These are phyloP conservation scores for Albophoma yamanashiensis DNA, from an alignment of 2,329 filamentous ascomycete genomes.

Conservation along the genomic window DNA sequence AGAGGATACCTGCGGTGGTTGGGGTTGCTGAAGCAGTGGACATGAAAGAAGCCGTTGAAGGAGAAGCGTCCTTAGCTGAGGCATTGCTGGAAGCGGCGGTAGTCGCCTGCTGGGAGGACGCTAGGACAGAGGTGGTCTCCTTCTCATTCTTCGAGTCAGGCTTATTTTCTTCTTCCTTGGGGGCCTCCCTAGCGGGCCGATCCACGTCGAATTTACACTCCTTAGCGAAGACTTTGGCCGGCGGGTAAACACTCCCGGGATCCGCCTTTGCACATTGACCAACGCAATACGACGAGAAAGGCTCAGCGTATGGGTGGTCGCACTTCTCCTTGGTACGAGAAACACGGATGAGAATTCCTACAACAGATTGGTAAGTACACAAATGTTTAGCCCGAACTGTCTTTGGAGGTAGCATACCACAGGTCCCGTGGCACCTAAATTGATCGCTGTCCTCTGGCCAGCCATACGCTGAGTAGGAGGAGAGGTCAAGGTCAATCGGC, in stretches of 20 bases:
- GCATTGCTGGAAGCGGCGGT: not conserved
- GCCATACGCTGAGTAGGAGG: not conserved
- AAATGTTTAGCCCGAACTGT: not conserved
- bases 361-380: not conserved
- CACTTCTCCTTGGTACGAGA: not conserved
- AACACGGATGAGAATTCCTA: not conserved
- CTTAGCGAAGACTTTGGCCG: not conserved
- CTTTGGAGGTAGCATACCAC: not conserved
- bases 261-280: not conserved
- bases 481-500: not conserved
- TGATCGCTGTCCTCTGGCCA: not conserved
- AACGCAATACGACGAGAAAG: not conserved
- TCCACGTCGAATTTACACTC: not conserved
- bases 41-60: not conserved
- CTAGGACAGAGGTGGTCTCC: not conserved
- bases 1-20: not conserved
- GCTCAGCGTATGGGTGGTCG: not conserved
- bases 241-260: not conserved
- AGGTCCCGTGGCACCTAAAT: constrained; percentile 1
- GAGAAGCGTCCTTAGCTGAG: not conserved
- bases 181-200: not conserved
- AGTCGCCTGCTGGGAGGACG: not conserved
- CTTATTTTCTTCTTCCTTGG: not conserved
- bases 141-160: not conserved
- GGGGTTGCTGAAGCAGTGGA: not conserved